Base-by-base conservation (phyloP, 148 eudicot genomes). In the Silene uniflora region DNA sequence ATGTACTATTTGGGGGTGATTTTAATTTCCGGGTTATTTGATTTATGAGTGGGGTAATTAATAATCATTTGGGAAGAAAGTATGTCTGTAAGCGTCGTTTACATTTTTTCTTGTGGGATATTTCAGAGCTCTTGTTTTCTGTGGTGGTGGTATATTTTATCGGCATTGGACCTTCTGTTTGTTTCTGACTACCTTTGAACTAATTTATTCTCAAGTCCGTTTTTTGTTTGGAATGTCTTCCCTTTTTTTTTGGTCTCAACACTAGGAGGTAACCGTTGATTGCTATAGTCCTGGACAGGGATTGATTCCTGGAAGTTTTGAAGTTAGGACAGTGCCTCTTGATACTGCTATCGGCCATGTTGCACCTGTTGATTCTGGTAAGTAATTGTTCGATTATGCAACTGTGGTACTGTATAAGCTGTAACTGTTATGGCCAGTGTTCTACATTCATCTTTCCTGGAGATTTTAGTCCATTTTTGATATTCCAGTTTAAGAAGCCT, bases 351-450 rank as follows among this genome's bases (percentile, higher is more conserved):
- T 85, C 60, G 87, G 87, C 23, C 87, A 85, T 72, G 98, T 93
- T 76, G 98, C 98, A 10, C 98, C 98, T 76, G 98, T 93, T 58
- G 98, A 93, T 86, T 93, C 98, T 58, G 98, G 98, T 91, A 86
- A 69, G 77, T 24, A 49, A 61, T n/a, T 49, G 27, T 55, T 10
- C 32, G 4, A 19, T 79, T 19, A 23, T 7, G 16, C 58, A 17
- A 21, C 5, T 2, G 35, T 4, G 35, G 35, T 32, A 32, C 35
- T 3, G n/a, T 69, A 59, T 69, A 24, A 54, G 46, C 12, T 67
- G 72, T 17, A 66, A 29, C 23, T 22, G 10, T 46, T 19, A 46
- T 23, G 27, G n/a, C 59, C 49, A 22, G 14, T 69, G n/a, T 23
- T 24, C 23, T 21, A 22, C 16, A 64, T 11, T 35, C n/a, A 5